A percentile compares a stretch with the other conserved stretches of the same genome.
These are phyloP conservation scores for Leptographium radiaticola DNA, from an alignment of 2,329 filamentous ascomycete genomes.

Conservation along the genomic window DNA sequence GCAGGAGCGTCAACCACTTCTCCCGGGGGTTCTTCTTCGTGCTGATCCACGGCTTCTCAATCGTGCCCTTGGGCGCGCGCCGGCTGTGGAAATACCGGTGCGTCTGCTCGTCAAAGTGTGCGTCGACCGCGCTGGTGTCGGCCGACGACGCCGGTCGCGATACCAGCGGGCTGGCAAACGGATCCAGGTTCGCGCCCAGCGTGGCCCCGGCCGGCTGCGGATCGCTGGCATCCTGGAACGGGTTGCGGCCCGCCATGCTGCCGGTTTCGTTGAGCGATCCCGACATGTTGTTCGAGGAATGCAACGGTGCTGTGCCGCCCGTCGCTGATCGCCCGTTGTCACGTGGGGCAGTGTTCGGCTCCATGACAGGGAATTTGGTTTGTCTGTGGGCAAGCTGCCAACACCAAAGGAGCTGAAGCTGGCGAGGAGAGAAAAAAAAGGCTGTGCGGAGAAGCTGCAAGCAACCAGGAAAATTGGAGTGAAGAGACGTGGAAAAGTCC, in stretches of 20 bases:
- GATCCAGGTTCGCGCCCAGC: slow-evolving; percentile 24
- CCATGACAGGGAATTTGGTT: background rate
- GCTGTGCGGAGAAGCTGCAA: background rate
- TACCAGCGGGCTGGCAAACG: slow-evolving; percentile 30
- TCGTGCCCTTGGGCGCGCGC: slow-evolving; percentile 55
- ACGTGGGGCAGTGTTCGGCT: background rate
- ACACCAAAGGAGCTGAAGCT: background rate
- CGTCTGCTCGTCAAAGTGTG: slow-evolving; percentile 23
- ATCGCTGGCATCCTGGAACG: slow-evolving; percentile 27
- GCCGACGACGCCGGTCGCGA: slow-evolving; percentile 35
- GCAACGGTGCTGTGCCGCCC: background rate
- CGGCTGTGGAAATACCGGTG: slow-evolving; percentile 61
- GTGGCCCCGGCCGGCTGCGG: slow-evolving; percentile 17
- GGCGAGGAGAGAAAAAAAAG: background rate
- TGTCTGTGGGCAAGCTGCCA: background rate
- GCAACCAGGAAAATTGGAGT: no score
- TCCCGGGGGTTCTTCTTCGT: slow-evolving; percentile 64
- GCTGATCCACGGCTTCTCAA: slow-evolving; percentile 67
- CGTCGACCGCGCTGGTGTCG: slow-evolving; percentile 26
- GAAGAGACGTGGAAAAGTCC: no score
- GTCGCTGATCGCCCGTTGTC: background rate
- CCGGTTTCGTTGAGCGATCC: background rate
- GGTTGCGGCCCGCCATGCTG: slow-evolving; percentile 17
- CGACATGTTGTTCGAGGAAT: background rate
- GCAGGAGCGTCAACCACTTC: slow-evolving; percentile 78